These are phyloP conservation scores for sorghum (Sorghum bicolor) DNA, from an alignment of 176 grass and related monocot species.

Conservation along the genomic window Sorghum_bicolor_NCBIv3 NC_012871.2:1205001-1205500, in stretches of 20 bases:
- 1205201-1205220: background rate
- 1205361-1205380: background rate
- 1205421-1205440: conserved; percentile 21
- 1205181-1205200: background rate
- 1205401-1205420: conserved; percentile 18
- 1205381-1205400: conserved; percentile 24
- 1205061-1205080: rapidly evolving
- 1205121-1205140: background rate
- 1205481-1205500: background rate
- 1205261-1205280: background rate
- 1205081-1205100: background rate
- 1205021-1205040: background rate
- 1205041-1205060: too few species aligned
- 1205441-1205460: background rate
- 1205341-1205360: background rate
- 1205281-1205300: background rate
- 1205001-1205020: conserved; percentile 5
- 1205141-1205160: background rate
- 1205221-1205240: background rate
- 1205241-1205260: conserved; percentile 4
- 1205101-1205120: background rate
- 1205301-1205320: background rate
- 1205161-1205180: background rate
- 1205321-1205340: background rate
- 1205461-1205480: background rate